Conservation (phyloP, 225 moss, liverwort and hornwort species). For the Marchantia polymorpha region DNA sequence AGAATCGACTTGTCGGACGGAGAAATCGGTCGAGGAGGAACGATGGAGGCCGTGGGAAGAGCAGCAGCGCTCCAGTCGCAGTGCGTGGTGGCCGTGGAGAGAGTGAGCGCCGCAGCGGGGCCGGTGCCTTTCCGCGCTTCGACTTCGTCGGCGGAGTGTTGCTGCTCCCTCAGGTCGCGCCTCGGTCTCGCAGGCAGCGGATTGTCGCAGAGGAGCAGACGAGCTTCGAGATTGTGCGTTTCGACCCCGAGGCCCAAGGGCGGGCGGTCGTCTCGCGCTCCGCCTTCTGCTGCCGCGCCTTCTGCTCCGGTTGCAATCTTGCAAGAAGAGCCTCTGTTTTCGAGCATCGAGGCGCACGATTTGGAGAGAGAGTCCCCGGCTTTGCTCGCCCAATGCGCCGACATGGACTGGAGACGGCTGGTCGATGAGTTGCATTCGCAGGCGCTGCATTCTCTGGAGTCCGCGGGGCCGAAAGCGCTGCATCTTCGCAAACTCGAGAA, state of each 20-base stretch:
- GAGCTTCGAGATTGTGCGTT: neutral
- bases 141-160: neutral
- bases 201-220: neutral
- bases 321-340: slow-evolving; percentile 17
- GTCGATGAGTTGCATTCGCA: slow-evolving; percentile 62
- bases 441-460: slow-evolving; percentile 49
- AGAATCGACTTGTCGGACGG: too few species aligned
- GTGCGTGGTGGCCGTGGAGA: neutral
- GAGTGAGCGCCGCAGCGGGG: neutral
- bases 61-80: neutral
- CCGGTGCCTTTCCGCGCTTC: neutral
- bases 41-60: slow-evolving; percentile 18
- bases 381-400: slow-evolving; percentile 64
- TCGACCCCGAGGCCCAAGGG: neutral
- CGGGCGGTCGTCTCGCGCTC: neutral
- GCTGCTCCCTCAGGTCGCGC: slow-evolving; percentile 4
- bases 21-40: neutral
- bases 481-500: slow-evolving; percentile 42
- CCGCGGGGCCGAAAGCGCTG: slow-evolving; percentile 35
- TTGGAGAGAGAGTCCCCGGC: slow-evolving; percentile 60
- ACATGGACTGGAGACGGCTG: slow-evolving; percentile 71
- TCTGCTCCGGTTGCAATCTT: neutral
- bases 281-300: neutral
- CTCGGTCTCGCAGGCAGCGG: slow-evolving; percentile 13
- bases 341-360: slow-evolving; percentile 30